Evolutionary conservation across 2,329 filamentous ascomycete genomes (phyloP).

Genomic region (Xylaria sp.): DNA sequence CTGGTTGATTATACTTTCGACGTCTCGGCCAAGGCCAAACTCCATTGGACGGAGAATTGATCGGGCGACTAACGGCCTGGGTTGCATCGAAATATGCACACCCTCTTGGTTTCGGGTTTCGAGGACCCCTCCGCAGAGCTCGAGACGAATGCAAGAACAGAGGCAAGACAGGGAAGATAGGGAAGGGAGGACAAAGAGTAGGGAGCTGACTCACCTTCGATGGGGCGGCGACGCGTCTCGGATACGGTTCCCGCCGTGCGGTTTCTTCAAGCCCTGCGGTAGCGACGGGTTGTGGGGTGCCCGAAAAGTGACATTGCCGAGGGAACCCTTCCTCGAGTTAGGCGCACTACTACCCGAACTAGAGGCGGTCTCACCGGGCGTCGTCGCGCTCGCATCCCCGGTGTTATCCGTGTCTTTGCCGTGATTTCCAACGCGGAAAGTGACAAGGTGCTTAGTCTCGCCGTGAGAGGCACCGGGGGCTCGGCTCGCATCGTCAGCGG

Average conservation of each 20-base stretch:
- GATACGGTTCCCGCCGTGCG: constrained; percentile 56
- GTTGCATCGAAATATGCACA: constrained; percentile 9
- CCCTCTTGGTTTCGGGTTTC: constrained; percentile 14
- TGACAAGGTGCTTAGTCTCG: constrained; percentile 30
- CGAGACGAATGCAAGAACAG: background rate
- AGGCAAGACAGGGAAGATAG: background rate
- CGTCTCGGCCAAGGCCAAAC: constrained; percentile 4
- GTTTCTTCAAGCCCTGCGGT: constrained; percentile 61
- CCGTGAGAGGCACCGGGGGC: constrained; percentile 26
- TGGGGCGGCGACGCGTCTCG: constrained; percentile 62
- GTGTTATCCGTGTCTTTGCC: constrained; percentile 46
- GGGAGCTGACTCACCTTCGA: constrained; percentile 56
- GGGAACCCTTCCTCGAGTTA: constrained; percentile 58
- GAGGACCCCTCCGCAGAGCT: background rate
- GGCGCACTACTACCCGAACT: constrained; percentile 50
- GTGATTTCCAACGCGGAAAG: constrained; percentile 37
- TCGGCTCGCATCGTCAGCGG: constrained; percentile 33
- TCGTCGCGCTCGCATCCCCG: constrained; percentile 50
- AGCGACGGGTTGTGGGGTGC: constrained; percentile 57
- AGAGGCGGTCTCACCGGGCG: constrained; percentile 52
- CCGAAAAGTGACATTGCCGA: constrained; percentile 61
- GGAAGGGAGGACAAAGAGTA: constrained; percentile 19
- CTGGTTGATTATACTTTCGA: constrained; percentile 9
- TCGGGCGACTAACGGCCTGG: background rate
- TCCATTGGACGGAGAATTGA: constrained; percentile 4